Base-by-base conservation (phyloP, 2,329 filamentous ascomycete species). In the Dothidotthia symphoricarpi region DNA sequence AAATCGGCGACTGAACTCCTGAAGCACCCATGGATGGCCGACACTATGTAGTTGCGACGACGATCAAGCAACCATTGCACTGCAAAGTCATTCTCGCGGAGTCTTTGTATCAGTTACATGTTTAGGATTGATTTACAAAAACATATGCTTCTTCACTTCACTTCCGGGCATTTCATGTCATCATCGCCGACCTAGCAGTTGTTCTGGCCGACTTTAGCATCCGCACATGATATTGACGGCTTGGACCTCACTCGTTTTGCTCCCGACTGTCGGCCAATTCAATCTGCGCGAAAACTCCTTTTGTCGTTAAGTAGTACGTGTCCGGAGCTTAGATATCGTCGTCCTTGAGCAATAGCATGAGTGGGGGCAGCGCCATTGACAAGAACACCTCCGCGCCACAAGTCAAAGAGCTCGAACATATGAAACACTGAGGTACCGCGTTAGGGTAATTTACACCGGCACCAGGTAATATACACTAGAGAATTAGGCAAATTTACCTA, bases 11-110 rank as follows among this genome's bases (percentile, higher is more conserved):
- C 38, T 49, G 49, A 59, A 42, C 46, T 57, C 2, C 37, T 52
- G 15, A 41, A 55, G 30, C 30, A 58, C 38, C 50, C 49, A 36
- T 57, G 55, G 53, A 50, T 49, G 36, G 36, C 38, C 33, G 37
- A 43, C 31, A 13, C 27, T 34, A 43, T 50, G 36, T 45, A 51
- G 41, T 47, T 48, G 19, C 44, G 41, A 51, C 36, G 44, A 28
- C 40, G 40, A 50, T 50, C 40, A 45, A 50, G 43, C 43, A 44
- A 49, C 43, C 39, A 38, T 47, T 44, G 43, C 46, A 43, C 39
- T 45, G 42, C 45, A 28, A 43, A 45, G 42, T 49, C 34, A 45
- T 45, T 49, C 38, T 49, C 31, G 32, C 3, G 31, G 45, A 48
- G n/a, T 44, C 19, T 45, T 43, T 41, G 39, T 41, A 41, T 41